Conservation (phyloP, 1,284 basidiomycete species). For the Ganoderma boninense region DNA sequence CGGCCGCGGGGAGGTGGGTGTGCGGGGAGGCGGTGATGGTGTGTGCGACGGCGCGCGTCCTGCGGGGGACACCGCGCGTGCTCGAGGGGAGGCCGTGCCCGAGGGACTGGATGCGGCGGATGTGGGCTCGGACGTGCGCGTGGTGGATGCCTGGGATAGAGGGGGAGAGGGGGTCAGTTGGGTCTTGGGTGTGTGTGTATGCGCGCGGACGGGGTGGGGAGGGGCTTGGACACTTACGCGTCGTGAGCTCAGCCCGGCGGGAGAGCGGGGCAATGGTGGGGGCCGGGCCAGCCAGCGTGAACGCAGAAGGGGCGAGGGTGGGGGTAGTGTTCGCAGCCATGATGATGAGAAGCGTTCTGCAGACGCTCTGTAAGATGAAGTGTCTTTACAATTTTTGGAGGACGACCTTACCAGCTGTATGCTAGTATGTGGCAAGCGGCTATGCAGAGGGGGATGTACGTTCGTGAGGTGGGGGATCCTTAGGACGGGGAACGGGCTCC, state of each 20-base stretch:
- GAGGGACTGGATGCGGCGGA: conserved; percentile 1
- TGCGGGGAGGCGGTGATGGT: not conserved
- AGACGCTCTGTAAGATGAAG: not conserved
- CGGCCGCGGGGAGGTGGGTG: not conserved
- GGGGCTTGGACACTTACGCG: not conserved
- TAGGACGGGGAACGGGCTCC: not conserved
- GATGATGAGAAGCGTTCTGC: not conserved
- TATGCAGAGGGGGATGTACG: not conserved
- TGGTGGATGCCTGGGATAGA: not conserved
- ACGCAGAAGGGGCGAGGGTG: not conserved
- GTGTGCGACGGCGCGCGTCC: not conserved
- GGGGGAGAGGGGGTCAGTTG: not conserved
- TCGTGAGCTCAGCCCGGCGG: not conserved
- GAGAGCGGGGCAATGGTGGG: not conserved
- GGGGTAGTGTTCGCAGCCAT: not conserved
- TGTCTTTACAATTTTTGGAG: not conserved
- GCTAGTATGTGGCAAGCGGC: not conserved
- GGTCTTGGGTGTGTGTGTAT: not conserved
- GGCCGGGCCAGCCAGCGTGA: not conserved
- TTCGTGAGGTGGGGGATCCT: not conserved
- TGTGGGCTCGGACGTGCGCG: not conserved
- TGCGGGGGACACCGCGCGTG: not conserved
- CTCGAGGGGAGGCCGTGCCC: not conserved
- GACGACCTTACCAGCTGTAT: not conserved
- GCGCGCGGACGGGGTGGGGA: not conserved